phyloP scores from a whole-genome alignment of 2,329 filamentous ascomycete genomes.

The Malbranchea cinnamomea region DNA sequence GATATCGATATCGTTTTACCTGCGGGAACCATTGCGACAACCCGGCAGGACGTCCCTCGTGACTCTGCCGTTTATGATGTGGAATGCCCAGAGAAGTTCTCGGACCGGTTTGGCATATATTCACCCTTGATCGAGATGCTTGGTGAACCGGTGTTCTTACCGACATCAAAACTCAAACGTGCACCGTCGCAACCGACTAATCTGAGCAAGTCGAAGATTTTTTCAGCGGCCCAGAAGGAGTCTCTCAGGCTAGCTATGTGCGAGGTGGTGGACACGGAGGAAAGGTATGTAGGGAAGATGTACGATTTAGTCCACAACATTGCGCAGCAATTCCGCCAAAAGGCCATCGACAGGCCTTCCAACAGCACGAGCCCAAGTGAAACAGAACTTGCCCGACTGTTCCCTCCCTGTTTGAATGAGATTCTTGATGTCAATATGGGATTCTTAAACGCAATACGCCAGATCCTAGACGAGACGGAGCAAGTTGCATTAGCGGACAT shows the following conservation, averaged over 20 bases:
- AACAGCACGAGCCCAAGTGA: slow-evolving; percentile 57
- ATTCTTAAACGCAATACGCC: slow-evolving; percentile 63
- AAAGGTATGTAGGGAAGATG: slow-evolving; percentile 81
- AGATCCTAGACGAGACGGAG: slow-evolving; percentile 69
- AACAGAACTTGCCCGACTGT: slow-evolving; percentile 58
- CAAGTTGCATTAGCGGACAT: slow-evolving; percentile 65
- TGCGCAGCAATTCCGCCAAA: slow-evolving; percentile 62
- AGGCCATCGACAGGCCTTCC: slow-evolving; percentile 42
- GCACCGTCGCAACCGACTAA: slow-evolving; percentile 77
- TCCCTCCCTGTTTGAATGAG: slow-evolving; percentile 63
- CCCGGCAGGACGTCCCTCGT: slow-evolving; percentile 44
- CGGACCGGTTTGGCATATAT: slow-evolving; percentile 60
- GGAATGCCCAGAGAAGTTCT: slow-evolving; percentile 38
- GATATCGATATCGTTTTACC: slow-evolving; percentile 82
- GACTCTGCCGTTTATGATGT: slow-evolving; percentile 50
- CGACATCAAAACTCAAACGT: slow-evolving; percentile 68
- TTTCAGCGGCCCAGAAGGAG: slow-evolving; percentile 68
- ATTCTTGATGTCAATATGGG: slow-evolving; percentile 70
- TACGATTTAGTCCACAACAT: slow-evolving; percentile 69
- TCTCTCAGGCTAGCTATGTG: slow-evolving; percentile 75
- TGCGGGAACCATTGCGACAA: slow-evolving; percentile 55
- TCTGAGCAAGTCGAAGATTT: slow-evolving; percentile 61
- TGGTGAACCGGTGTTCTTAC: slow-evolving; percentile 72
- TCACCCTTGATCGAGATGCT: slow-evolving; percentile 62
- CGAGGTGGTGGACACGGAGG: slow-evolving; percentile 85